These are phyloP conservation scores for Aspergillus nanangensis DNA, from an alignment of 495 filamentous ascomycete species.

Conservation along the genomic window DNA sequence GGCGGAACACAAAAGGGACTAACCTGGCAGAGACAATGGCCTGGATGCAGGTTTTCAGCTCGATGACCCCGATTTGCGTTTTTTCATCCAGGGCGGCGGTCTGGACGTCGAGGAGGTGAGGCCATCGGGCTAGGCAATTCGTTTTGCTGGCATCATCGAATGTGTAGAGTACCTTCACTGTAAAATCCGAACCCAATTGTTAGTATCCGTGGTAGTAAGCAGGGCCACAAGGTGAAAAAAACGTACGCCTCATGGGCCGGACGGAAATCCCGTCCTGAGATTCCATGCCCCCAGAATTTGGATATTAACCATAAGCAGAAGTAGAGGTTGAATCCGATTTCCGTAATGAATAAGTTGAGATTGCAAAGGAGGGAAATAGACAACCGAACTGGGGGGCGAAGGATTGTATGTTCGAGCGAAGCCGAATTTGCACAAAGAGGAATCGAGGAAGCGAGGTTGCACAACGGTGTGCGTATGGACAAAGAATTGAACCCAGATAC, in stretches of 20 bases:
- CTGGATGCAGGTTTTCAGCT: conserved; percentile 84
- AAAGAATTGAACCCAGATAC: too few species aligned
- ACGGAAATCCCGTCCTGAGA: conserved; percentile 49
- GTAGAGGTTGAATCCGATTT: neutral
- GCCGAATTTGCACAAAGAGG: too few species aligned
- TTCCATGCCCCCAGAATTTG: conserved; percentile 38
- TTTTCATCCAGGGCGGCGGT: conserved; percentile 74
- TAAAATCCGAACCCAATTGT: conserved; percentile 7
- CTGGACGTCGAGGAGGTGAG: conserved; percentile 73
- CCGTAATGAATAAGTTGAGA: neutral
- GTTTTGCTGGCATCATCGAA: conserved; percentile 89
- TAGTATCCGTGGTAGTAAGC: conserved; percentile 8
- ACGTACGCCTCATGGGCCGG: conserved; percentile 52
- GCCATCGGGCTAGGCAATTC: conserved; percentile 88
- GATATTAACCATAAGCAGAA: conserved; percentile 28
- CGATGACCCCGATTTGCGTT: conserved; percentile 79
- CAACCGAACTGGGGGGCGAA: neutral
- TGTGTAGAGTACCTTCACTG: conserved; percentile 91
- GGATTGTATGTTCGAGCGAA: too few species aligned
- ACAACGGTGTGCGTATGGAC: neutral
- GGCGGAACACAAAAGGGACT: conserved; percentile 12
- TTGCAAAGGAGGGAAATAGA: neutral
- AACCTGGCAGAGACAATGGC: conserved; percentile 74
- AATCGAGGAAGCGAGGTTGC: neutral
- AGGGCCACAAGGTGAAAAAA: neutral